Evolutionary conservation across 2,329 filamentous ascomycete genomes (phyloP), one percentile per base, ranked within the genome.

Genomic region (Fusarium annulatum): DNA sequence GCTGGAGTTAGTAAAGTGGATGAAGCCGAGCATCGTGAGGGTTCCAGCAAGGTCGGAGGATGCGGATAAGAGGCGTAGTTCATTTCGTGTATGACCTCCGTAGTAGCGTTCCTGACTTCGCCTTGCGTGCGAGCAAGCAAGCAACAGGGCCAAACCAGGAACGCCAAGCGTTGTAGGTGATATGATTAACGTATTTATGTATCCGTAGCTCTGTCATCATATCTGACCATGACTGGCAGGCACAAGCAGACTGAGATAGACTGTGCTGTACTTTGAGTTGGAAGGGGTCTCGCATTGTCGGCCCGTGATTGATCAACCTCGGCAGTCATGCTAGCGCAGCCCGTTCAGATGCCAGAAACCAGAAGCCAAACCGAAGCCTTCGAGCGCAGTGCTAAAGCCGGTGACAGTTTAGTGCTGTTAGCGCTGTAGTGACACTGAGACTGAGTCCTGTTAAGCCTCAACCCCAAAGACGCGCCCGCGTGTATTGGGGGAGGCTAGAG

Each of bases 321-420:
- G 69, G 64, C 45, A 62, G 51, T 59, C 65, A 39, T 55, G 45
- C 46, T 73, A 73, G 71, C 58, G 67, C 57, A 67, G 46, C 39
- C 53, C 43, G 36, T 56, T 49, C 68, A 72, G 51, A 72, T 64
- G 68, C 66, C 70, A 72, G 51, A 72, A 63, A 64, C 70, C 71
- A 72, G 61, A 72, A 72, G 63, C 71, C 53, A 45, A 58, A 36
- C 49, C 66, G 71, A 73, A 73, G 70, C 49, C 53, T 73, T 46
- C 48, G 39, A 46, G 59, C 46, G 39, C 43, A 67, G 49, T 46
- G 61, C 53, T 67, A 71, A 69, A 57, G 39, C 39, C 41, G 41
- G 59, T 64, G 43, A 38, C 58, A 58, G 14, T 58, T 39, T 38
- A 38, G 41, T 36, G 55, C 55, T 49, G 56, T 68, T 55, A 45